Evolutionary conservation across 106 monocot species (phyloP), one percentile per base, ranked within the genome.

Genomic region (Dioscorea zingiberensis): DNA sequence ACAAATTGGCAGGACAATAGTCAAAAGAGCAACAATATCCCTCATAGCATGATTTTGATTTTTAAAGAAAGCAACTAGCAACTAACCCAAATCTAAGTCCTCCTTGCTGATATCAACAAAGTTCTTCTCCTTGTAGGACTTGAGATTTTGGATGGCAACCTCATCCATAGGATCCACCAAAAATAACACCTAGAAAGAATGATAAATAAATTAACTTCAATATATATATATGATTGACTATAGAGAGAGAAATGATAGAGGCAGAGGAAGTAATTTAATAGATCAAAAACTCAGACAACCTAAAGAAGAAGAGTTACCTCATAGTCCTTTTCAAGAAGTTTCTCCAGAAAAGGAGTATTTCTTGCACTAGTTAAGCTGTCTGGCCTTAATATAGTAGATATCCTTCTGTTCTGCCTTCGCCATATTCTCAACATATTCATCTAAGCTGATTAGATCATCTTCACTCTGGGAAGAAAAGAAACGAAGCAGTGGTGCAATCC

Each of bases 51-150:
- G 4, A 38, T 38, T 38, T 38, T 38, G 38, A 38, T 8, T 10
- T 8, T 10, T 38, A 38, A 38, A 4, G 3, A 59, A 71, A 62
- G 2, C 0, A 27, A 3, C 25, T 16, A 26, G 32, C 17, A 56
- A 66, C 82, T 69, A 44, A 99, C 98, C 98, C 27, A 99, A 66
- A 73, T 99, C 98, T 30, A 99, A 69, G 47, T 89, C 98, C 60
- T 99, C 98, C 69, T 99, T 99, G 93, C 93, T 99, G 71, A 99
- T 93, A 69, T 99, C 98, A 23, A 93, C 89, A 77, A 99, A 99
- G 7, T 89, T 82, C 72, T 99, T 99, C 25, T 98, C 97, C 77
- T 98, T 98, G 80, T 93, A 98, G 27, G 85, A 72, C 59, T 93
- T 89, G 51, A 98, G 73, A 51, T 87, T 93, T 64, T 76, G 84